These are phyloP conservation scores for Aspergillus sclerotioniger DNA, from an alignment of 495 filamentous ascomycete species.

Conservation along the genomic window DNA sequence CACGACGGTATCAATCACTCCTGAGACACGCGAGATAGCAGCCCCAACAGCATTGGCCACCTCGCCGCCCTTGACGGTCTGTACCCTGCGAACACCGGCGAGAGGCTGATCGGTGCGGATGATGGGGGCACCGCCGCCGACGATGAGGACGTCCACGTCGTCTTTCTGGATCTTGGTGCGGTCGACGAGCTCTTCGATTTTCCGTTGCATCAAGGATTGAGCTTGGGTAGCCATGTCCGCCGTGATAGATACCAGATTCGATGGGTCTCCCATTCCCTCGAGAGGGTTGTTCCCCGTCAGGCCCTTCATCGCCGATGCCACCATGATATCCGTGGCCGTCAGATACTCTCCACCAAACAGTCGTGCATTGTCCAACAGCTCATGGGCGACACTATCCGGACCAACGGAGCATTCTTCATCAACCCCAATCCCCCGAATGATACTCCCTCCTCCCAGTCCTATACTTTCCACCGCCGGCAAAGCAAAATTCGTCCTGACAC, in stretches of 20 bases:
- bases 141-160: conserved; percentile 26
- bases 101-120: conserved; percentile 20
- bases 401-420: conserved; percentile 41
- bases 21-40: conserved; percentile 41
- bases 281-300: conserved; percentile 15
- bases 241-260: conserved; percentile 14
- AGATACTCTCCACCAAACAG: conserved; percentile 51
- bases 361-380: conserved; percentile 45
- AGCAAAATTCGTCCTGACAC: conserved; percentile 48
- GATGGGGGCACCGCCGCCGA: conserved; percentile 28
- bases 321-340: conserved; percentile 51
- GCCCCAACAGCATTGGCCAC: conserved; percentile 59
- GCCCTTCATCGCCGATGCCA: conserved; percentile 30
- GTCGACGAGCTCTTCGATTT: conserved; percentile 24
- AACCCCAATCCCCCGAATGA: conserved; percentile 37
- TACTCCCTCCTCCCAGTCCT: conserved; percentile 53
- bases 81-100: conserved; percentile 18
- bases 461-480: conserved; percentile 54
- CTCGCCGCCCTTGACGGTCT: conserved; percentile 25
- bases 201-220: conserved; percentile 15
- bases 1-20: conserved; percentile 40
- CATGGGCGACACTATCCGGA: conserved; percentile 56
- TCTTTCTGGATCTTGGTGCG: conserved; percentile 35
- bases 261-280: conserved; percentile 12
- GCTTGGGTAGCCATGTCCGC: conserved; percentile 8